phyloP scores from a whole-genome alignment of 306 rosid genomes.

The Trifolium subterraneum region DNA sequence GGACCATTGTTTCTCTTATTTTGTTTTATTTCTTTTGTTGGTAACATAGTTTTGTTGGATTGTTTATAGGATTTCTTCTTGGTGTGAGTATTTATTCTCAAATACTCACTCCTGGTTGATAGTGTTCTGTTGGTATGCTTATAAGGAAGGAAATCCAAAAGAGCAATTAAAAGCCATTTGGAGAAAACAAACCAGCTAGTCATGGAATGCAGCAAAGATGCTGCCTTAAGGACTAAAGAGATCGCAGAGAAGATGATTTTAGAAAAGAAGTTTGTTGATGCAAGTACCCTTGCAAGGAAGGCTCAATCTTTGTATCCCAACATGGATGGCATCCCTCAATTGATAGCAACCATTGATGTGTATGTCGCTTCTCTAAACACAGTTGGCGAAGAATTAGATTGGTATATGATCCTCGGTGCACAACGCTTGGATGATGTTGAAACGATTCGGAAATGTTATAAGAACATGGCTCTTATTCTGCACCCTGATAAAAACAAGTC shows the following conservation, averaged over 20 bases:
- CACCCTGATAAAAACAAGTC: conserved; percentile 90
- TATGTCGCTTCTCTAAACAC: conserved; percentile 63
- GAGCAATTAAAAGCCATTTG: conserved; percentile 20
- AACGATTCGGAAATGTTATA: conserved; percentile 63
- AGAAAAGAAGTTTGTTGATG: conserved; percentile 53
- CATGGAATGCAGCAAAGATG: conserved; percentile 71
- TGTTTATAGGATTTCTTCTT: conserved; percentile 33
- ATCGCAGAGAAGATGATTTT: conserved; percentile 69
- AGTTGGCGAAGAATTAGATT: conserved; percentile 59
- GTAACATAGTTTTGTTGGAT: conserved; percentile 41
- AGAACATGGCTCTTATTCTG: conserved; percentile 60
- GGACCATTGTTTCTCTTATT: conserved; percentile 31
- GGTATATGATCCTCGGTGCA: conserved; percentile 79
- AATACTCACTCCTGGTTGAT: conserved; percentile 38
- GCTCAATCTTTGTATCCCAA: conserved; percentile 66
- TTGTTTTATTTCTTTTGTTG: conserved; percentile 37
- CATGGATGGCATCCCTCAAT: conserved; percentile 65
- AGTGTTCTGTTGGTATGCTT: conserved; percentile 1
- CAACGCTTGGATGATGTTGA: conserved; percentile 61
- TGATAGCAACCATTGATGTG: conserved; percentile 69
- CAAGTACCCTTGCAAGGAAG: conserved; percentile 64
- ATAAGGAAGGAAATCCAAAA: conserved; percentile 33
- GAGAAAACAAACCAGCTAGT: conserved; percentile 39
- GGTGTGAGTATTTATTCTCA: conserved; percentile 30
- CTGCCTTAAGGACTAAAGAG: conserved; percentile 62